These are phyloP conservation scores for Pyrus hybrid DNA, from an alignment of 331 rosid species.

Conservation along the genomic window DNA sequence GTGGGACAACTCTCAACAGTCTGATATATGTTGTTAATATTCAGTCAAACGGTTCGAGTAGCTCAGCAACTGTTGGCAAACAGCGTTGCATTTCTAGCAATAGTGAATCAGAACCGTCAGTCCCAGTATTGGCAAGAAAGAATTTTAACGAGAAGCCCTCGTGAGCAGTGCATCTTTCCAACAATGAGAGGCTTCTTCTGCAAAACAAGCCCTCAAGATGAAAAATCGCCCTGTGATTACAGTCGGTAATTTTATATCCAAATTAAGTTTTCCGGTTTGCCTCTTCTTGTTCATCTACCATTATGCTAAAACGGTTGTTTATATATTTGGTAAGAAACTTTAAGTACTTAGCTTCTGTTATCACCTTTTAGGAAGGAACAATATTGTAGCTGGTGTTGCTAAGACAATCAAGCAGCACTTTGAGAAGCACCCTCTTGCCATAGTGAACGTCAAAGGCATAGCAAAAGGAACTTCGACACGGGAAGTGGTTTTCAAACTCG, in stretches of 20 bases:
- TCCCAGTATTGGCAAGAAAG: constrained; percentile 20
- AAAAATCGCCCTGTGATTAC: too few species aligned
- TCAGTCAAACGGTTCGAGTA: constrained; percentile 39
- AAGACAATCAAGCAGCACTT: constrained; percentile 66
- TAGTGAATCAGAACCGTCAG: constrained; percentile 17
- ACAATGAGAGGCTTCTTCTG: constrained; percentile 76
- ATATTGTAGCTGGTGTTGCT: constrained; percentile 64
- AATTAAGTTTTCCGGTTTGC: not conserved
- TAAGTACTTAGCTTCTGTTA: not conserved
- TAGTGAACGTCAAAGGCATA: too few species aligned
- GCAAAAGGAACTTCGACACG: too few species aligned
- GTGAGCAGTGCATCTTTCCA: constrained; percentile 47
- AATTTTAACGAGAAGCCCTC: constrained; percentile 29
- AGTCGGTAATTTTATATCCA: constrained; percentile 45
- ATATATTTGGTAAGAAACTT: too few species aligned
- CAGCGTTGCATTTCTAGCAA: constrained; percentile 20
- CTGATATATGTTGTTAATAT: constrained; percentile 15
- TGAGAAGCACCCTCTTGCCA: constrained; percentile 5
- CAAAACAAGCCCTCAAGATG: constrained; percentile 72
- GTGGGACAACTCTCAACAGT: too few species aligned
- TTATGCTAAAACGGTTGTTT: too few species aligned
- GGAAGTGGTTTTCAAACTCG: constrained; percentile 69
- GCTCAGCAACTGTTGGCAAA: constrained; percentile 17
- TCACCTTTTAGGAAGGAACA: constrained; percentile 60
- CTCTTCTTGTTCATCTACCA: not conserved